Conservation (phyloP, 2,329 filamentous ascomycete species). For the Fusarium oligoseptatum region DNA sequence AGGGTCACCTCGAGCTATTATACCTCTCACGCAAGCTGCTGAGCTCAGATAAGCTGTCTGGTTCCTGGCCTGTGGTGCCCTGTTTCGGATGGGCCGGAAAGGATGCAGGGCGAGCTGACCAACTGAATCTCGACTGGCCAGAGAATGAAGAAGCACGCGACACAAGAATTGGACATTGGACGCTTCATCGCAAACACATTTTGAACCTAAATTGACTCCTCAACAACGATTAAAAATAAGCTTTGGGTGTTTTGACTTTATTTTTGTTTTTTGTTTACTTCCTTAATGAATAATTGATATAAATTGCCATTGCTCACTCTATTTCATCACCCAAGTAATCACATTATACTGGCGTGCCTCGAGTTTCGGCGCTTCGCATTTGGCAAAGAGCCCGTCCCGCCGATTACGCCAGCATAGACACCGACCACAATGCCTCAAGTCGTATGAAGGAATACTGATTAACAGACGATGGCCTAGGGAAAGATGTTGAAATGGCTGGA, state of each 20-base stretch:
- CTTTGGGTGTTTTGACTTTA: background rate
- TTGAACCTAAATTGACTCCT: background rate
- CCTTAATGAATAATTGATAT: background rate
- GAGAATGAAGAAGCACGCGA: conserved; percentile 32
- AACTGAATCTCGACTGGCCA: conserved; percentile 38
- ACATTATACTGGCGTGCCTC: background rate
- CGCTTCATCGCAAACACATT: background rate
- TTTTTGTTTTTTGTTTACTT: background rate
- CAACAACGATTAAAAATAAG: background rate
- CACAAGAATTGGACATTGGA: conserved; percentile 26
- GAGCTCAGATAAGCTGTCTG: conserved; percentile 13
- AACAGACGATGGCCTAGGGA: background rate
- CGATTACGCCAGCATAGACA: conserved; percentile 19
- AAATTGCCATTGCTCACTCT: conserved; percentile 18
- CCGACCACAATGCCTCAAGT: background rate
- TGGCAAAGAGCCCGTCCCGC: conserved; percentile 20
- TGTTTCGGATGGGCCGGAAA: conserved; percentile 41
- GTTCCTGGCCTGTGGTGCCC: conserved; percentile 27
- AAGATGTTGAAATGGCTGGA: background rate
- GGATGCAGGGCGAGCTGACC: conserved; percentile 38
- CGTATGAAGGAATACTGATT: background rate
- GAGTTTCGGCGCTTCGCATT: conserved; percentile 28
- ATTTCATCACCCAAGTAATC: background rate
- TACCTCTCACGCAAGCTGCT: conserved; percentile 24
- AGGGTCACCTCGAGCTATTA: conserved; percentile 30